These are phyloP conservation scores for Fonsecaea nubica DNA, from an alignment of 2,329 filamentous ascomycete genomes.

Conservation along the genomic window DNA sequence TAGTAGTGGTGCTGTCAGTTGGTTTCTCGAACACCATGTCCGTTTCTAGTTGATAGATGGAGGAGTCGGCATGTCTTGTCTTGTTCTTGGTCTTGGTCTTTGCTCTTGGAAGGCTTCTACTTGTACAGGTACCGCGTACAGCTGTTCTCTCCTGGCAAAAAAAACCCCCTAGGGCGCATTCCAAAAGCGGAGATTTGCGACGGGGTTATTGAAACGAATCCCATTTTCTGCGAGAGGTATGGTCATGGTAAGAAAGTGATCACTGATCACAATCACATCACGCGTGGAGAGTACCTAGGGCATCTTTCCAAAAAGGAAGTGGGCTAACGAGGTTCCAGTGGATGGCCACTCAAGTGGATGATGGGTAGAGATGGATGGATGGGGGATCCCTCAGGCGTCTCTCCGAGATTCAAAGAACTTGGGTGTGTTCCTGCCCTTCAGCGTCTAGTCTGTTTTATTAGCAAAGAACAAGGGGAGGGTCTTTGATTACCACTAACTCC, in stretches of 20 bases:
- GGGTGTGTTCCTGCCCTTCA: not conserved
- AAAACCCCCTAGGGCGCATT: constrained; percentile 5
- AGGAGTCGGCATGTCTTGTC: too few relatives aligned
- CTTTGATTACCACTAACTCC: not conserved
- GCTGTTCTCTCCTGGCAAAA: too few relatives aligned
- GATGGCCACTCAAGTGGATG: not conserved
- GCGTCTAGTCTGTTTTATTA: too few relatives aligned
- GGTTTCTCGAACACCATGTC: too few relatives aligned
- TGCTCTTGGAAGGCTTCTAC: too few relatives aligned
- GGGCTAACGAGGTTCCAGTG: constrained; percentile 8
- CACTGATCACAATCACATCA: not conserved
- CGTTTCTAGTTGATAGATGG: too few relatives aligned
- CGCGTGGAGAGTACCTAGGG: not conserved
- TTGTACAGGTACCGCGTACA: too few relatives aligned
- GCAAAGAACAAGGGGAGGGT: too few relatives aligned
- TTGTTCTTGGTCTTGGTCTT: too few relatives aligned
- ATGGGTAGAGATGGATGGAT: too few relatives aligned
- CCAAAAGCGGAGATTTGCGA: constrained; percentile 9
- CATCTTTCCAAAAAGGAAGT: constrained; percentile 12
- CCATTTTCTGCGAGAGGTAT: not conserved
- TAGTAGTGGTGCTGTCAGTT: too few relatives aligned
- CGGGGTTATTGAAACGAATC: not conserved
- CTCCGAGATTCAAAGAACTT: constrained; percentile 1
- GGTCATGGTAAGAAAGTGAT: too few relatives aligned
- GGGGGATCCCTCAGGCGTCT: constrained; percentile 1